Base-by-base conservation (phyloP, 768 basidiomycete genomes). In the Termitomyces sp. region DNA sequence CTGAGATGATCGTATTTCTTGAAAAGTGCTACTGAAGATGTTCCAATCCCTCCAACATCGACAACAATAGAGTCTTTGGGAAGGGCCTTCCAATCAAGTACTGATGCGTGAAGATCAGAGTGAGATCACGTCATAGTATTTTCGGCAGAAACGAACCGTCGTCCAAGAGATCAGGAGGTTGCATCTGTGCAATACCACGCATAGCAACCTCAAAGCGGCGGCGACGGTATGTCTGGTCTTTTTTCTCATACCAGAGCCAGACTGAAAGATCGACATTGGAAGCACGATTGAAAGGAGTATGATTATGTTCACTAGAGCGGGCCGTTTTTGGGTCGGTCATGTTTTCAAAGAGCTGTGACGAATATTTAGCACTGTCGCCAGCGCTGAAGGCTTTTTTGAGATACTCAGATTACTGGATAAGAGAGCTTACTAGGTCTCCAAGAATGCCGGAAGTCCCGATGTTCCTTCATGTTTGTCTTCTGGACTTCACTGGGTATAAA, bases 1-100 rank as follows among this genome's bases (percentile, higher is more conserved):
- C 59, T 63, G 2, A 67, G 56, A 32, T 66, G 55, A 9, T 64
- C 53, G 32, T 56, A 48, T 0, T 56, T 51, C 55, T 60, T 56
- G 21, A 62, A 61, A 10, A 71, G 26, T n/a, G 59, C 24, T 17
- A 66, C 32, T 2, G 68, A 51, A 22, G 62, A 58, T 2, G 61
- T 58, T 2, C 70, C 70, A 14, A 68, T 54, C 3, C 68, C 69
- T 1, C 65, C 68, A 6, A 71, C 68, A 54, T 71, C 70, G 14
- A 71, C 66, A 24, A 71, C 58, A n/a, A 65, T 40, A 5, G 63
- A 54, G 8, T 55, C 61, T 37, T 52, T 22, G 0, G 64, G 55
- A 9, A 70, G 54, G 2, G 59, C 48, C 14, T 54, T 57, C 69
- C 68, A 69, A 28, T 66, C 60, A 30, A 62, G 61, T 1, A 57